Base-by-base conservation (phyloP, 306 rosid species). In the Alnus glutinosa region DNA sequence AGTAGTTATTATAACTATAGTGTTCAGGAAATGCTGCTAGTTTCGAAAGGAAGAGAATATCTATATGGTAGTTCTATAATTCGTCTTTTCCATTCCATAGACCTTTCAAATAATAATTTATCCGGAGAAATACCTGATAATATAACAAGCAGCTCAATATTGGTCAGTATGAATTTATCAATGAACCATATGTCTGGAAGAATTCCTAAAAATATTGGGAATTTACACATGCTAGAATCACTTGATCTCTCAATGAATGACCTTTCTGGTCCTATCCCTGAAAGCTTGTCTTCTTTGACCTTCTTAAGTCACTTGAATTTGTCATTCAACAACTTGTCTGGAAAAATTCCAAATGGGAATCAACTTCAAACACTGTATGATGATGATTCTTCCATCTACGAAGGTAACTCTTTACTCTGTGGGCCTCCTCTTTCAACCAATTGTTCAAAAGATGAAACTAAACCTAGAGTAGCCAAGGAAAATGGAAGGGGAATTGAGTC, bases 121-220 rank as follows among this genome's bases (percentile, higher is more conserved):
- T 73, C 49, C 10, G 80, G 79, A 8, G 34, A 47, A 9, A 83
- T 83, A 10, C 77, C 86, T 1, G n/a, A 3, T 14, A 62, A 79
- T 36, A 32, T 83, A 13, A 67, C 79, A 7, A 36, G 18, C 1
- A 73, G 57, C 32, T 13, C 2, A n/a, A 4, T 0, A 14, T 30
- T 83, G 66, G 55, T 64, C 10, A 68, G 16, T 1, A 10, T 83
- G 67, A 71, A 74, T 74, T 57, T 83, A 1, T 34, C 86, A 3
- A 42, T 47, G 36, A 78, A 83, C 63, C 77, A 68, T 55, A n/a
- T n/a, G n/a, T n/a, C n/a, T 4, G 77, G 79, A 66, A 11, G 9
- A 55, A 83, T 83, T 18, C 73, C 82, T 3, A 5, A 32, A 1
- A 12, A 1, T 14, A 74, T 74, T 12, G 79, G 79, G 5, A 4